phyloP scores from a whole-genome alignment of 106 monocot genomes.

The Ottelia alismoides region DNA sequence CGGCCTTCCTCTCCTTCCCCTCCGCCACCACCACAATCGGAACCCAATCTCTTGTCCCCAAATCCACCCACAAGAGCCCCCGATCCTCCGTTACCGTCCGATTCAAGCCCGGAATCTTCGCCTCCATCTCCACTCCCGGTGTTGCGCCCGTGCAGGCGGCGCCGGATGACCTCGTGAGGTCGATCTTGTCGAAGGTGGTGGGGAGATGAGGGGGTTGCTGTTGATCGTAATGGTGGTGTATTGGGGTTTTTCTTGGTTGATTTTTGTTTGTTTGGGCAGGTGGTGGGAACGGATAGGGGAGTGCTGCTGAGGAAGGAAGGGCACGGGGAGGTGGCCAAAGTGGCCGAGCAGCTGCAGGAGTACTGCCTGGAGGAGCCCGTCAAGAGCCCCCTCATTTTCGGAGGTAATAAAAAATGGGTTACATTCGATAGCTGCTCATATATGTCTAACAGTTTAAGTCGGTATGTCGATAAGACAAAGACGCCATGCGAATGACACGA shows the following conservation, averaged over 20 bases:
- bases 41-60: too few species aligned
- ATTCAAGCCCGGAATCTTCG: slow-evolving; percentile 11
- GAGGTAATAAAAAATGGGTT: too few species aligned
- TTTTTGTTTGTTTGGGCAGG: slow-evolving; percentile 32
- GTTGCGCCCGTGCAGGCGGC: slow-evolving; percentile 6
- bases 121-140: slow-evolving; percentile 26
- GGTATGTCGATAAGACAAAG: too few species aligned
- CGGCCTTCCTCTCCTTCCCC: too few species aligned
- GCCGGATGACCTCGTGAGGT: slow-evolving; percentile 47
- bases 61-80: too few species aligned
- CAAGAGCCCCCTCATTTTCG: slow-evolving; percentile 67
- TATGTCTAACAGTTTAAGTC: too few species aligned
- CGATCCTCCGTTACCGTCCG: too few species aligned
- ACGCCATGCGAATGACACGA: too few species aligned
- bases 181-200: slow-evolving; percentile 61
- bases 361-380: slow-evolving; percentile 62
- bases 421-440: too few species aligned
- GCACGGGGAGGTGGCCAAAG: slow-evolving; percentile 45
- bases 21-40: too few species aligned
- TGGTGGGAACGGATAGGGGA: slow-evolving; percentile 73
- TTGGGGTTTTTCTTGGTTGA: neutral
- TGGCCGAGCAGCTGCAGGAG: slow-evolving; percentile 28
- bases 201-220: neutral
- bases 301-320: slow-evolving; percentile 46
- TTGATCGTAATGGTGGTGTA: neutral